Base-by-base conservation (phyloP, 352 stramenopile genomes). In the Globisporangium nunn region DNA sequence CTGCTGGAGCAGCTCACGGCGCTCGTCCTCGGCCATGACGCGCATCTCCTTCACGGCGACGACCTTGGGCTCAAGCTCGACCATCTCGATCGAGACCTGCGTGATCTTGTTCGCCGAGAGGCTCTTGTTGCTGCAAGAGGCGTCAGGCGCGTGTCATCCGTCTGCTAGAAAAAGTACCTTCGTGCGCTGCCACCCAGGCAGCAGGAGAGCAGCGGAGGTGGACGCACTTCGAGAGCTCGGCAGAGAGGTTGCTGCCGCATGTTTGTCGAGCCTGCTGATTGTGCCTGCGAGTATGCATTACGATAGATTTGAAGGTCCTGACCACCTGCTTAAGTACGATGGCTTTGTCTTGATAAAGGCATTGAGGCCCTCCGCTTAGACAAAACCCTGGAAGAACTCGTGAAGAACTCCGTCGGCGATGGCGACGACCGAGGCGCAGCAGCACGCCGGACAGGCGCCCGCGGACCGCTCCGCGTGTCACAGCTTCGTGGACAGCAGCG, bases 81-180 rank as follows among this genome's bases (percentile, higher is more conserved):
- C 69, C 71, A 94, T 88, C 62, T 95, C 83, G 58, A 93, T 92
- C 23, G 81, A 89, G 59, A 95, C 37, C 37, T 78, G 89, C 17
- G 78, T 90, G 66, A 93, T 87, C 23, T 77, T 78, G 40, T 87
- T 72, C 1, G 81, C 74, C 35, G 77, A 75, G 50, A 87, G 82
- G 69, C 74, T 87, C 29, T 78, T 78, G 52, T 88, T 89, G 63
- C 81, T 91, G 28, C 46, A 60, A 23, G 23, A 23, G 23, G 23
- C 23, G 23, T 1, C 23, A 23, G 23, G 23, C 23, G 23, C 23
- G 23, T 23, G 23, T 23, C 23, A 23, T 23, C 1, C 23, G 23
- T 23, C 23, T 23, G 23, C 23, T 23, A 23, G 23, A 23, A 23
- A 23, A 23, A 23, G 23, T 23, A 23, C 23, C 23, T 23, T 23